Percentiles rank a stretch among this genome's conserved stretches.
Evolutionary conservation across 192 early-diverging fungal genomes (phyloP).

Genomic region (Phycomyces nitens): DNA sequence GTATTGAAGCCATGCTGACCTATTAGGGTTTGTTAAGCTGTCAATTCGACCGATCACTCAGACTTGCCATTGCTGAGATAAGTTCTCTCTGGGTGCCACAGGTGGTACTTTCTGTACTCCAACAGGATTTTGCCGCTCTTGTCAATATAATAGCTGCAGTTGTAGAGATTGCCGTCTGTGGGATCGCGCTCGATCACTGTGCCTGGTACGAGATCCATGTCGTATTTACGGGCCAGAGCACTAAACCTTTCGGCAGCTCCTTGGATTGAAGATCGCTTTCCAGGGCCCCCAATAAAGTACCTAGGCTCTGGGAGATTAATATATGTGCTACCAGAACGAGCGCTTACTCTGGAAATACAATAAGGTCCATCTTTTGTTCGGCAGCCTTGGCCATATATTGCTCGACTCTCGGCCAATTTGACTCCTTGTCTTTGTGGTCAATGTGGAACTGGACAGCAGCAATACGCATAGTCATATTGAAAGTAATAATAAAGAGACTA

Average conservation of each 20-base stretch:
- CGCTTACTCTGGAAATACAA: conserved; percentile 39
- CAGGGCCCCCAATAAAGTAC: conserved; percentile 29
- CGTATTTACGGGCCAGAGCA: conserved; percentile 21
- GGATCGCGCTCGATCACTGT: conserved; percentile 27
- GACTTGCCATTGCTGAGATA: conserved; percentile 14
- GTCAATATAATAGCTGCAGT: conserved; percentile 35
- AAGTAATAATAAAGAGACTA: neutral
- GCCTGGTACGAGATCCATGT: conserved; percentile 33
- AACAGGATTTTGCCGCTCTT: conserved; percentile 19
- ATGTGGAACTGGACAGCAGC: conserved; percentile 31
- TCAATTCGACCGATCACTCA: too few relatives aligned
- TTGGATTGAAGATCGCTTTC: neutral
- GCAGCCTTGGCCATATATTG: conserved; percentile 17
- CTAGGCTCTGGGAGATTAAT: neutral
- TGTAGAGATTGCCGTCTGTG: conserved; percentile 9
- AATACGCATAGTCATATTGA: conserved; percentile 10
- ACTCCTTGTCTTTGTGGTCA: conserved; percentile 13
- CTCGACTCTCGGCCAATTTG: conserved; percentile 11
- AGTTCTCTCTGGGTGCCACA: conserved; percentile 27
- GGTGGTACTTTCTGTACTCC: conserved; percentile 22
- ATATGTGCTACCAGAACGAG: too few relatives aligned
- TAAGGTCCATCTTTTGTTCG: conserved; percentile 12
- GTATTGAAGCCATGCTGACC: conserved; percentile 9
- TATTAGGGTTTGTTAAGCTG: neutral
- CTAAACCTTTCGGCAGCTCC: conserved; percentile 5